Evolutionary conservation across 768 basidiomycete genomes (phyloP), one percentile per base, ranked within the genome.

Genomic region (Basidioascus undulatus): DNA sequence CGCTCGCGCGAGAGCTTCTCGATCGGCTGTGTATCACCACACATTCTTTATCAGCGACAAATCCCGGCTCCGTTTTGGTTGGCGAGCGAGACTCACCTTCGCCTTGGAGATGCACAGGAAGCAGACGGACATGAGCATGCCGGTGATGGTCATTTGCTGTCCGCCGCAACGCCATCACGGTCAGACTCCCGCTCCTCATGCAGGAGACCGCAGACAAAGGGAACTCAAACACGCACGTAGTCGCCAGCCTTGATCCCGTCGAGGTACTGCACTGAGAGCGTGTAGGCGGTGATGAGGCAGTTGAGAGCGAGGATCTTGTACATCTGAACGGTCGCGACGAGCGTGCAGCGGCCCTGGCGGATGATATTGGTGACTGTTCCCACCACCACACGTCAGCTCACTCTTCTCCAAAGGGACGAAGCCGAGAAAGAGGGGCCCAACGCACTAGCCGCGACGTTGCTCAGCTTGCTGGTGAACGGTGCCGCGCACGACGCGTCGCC

Each of bases 191-290:
- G 16, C 20, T n/a, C n/a, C 4, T 33, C 39, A 3, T 23, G 4
- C 18, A 13, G 5, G 6, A n/a, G 26, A 20, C 13, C 3, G 3
- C 6, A 26, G 25, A 20, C 34, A 19, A 12, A 37, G 34, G 32
- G 39, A 40, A n/a, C n/a, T n/a, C n/a, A n/a, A n/a, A n/a, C n/a
- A n/a, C n/a, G n/a, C n/a, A n/a, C n/a, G 56, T 98, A 98, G 56
- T 98, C 92, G 12, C 92, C 92, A 58, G 87, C 94, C 59, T 96
- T 96, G 67, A 98, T 94, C 16, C 92, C 92, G 48, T 96, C 89
- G 2, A 98, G 66, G 54, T 98, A 94, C 57, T 89, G 87, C 24
- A 96, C 92, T 49, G 81, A 86, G 45, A 96, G 65, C n/a, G 9
- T 21, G 62, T 89, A 96, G n/a, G 92, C 92, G 3, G 87, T 89